Evolutionary conservation across 176 grass and related monocot genomes (phyloP), one percentile per base, ranked within the genome.

Genomic region (Oryza rufipogon): DNA sequence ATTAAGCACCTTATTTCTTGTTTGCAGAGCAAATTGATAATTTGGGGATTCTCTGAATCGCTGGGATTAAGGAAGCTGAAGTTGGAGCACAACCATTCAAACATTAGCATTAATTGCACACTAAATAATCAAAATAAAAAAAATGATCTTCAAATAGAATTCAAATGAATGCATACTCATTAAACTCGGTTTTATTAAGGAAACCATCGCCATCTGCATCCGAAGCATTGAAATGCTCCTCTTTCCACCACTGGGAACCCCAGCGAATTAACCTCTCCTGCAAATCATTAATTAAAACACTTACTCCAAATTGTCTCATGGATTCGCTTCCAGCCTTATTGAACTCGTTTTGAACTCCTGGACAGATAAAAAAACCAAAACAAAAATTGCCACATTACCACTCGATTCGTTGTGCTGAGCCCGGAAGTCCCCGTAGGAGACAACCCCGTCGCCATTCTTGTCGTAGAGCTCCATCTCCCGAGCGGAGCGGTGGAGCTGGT

Each of bases 161-260:
- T 58, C 49, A 66, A 86, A 74, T 56, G 39, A 65, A 76, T 41
- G 79, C 86, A 13, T 91, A 97, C 95, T 94, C 90, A 34, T 92
- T 90, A 76, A 97, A 97, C 42, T 97, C 95, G 2, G 70, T 64
- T 79, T 89, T 82, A 92, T 94, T 88, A 16, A 97, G 88, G 66
- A 90, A 89, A 56, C 95, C 92, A 54, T 97, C 77, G 10, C 86
- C 84, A 46, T 94, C 89, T 11, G 84, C 75, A 68, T 97, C 95
- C 19, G 92, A 91, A 46, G 92, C 95, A 91, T 89, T 94, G 84
- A 97, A 92, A 42, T 97, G 95, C 41, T 91, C 92, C 90, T 94
- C 90, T 42, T 90, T 88, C 95, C 92, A 94, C 92, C 90, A 92
- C n/a, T 13, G 71, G 70, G 68, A 91, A 91, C 32, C 89, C 89